Conservation (phyloP, 2,329 filamentous ascomycete species). For the Chrysoporthe deuterocubensis region DNA sequence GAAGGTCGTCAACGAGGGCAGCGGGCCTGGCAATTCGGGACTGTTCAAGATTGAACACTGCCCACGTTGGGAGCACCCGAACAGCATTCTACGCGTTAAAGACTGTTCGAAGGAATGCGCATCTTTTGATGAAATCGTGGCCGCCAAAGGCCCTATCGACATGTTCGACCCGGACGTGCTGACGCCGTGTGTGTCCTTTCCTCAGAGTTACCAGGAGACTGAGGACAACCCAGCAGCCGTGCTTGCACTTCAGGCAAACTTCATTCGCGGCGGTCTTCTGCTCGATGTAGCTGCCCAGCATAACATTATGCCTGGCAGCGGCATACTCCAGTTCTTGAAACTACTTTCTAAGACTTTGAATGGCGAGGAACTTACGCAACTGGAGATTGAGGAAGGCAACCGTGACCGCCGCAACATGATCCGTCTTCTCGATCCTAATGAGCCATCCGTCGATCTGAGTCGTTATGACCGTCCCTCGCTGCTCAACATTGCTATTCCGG, state of each 20-base stretch:
- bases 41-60: constrained; percentile 31
- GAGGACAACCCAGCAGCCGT: constrained; percentile 29
- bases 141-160: constrained; percentile 34
- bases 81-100: constrained; percentile 31
- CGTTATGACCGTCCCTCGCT: constrained; percentile 4
- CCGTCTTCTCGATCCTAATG: constrained; percentile 22
- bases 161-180: constrained; percentile 39
- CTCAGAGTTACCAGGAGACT: constrained; percentile 33
- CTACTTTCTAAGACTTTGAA: constrained; percentile 31
- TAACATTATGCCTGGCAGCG: constrained; percentile 38
- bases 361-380: constrained; percentile 26
- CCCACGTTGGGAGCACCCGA: constrained; percentile 21
- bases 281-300: constrained; percentile 37
- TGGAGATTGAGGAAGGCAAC: constrained; percentile 30
- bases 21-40: constrained; percentile 19
- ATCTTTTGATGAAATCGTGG: constrained; percentile 30
- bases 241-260: constrained; percentile 34
- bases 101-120: constrained; percentile 30
- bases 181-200: constrained; percentile 35
- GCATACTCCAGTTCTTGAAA: constrained; percentile 33
- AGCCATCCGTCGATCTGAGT: not conserved
- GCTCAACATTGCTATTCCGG: constrained; percentile 2
- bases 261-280: constrained; percentile 36
- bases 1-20: constrained; percentile 28
- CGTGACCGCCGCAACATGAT: constrained; percentile 33